Evolutionary conservation across 1,284 basidiomycete genomes (phyloP), one percentile per base, ranked within the genome.

Genomic region (Cryptococcus sp.): DNA sequence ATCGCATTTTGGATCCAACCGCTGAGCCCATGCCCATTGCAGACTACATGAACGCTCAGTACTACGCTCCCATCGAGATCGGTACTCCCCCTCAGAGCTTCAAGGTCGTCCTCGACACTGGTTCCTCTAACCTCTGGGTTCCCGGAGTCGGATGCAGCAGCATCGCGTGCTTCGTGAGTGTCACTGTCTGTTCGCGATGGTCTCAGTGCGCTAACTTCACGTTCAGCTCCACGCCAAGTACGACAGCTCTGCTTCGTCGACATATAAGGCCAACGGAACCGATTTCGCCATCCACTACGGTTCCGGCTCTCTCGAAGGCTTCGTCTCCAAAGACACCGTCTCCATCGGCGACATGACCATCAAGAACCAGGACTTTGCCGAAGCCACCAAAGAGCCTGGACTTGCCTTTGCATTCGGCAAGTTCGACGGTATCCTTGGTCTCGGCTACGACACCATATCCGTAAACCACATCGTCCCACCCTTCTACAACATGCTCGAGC

Each of bases 11-110:
- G 25, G 47, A 43, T 51, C 47, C 53, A 17, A 41, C 43, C 40
- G 57, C 47, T 54, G 47, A 43, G 19, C 13, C 15, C 19, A 15
- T 42, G 19, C 13, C 15, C 19, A 15, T 42, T 45, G 54, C 64
- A 86, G 94, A 99, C 83, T 99, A 93, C 82, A 87, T 96, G 86
- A 98, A 98, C 76, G 94, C 95, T 27, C 95, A 99, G 80, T 98
- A 99, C 82, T 99, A 86, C 77, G 85, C 93, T 40, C 90, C 94
- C 67, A 95, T 99, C 65, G 79, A 82, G 11, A 78, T 99, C 55
- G 95, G 82, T 49, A 80, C 74, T 8, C 79, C 79, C 39, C 73
- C 75, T 19, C 84, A 86, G 71, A 69, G 77, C 60, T 83, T 86
- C 69, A 78, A 80, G 58, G 81, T 85, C 49, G 81, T 85, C 45